Conservation (phyloP, 2,329 filamentous ascomycete genomes). For the Davidsoniella virescens region DNA sequence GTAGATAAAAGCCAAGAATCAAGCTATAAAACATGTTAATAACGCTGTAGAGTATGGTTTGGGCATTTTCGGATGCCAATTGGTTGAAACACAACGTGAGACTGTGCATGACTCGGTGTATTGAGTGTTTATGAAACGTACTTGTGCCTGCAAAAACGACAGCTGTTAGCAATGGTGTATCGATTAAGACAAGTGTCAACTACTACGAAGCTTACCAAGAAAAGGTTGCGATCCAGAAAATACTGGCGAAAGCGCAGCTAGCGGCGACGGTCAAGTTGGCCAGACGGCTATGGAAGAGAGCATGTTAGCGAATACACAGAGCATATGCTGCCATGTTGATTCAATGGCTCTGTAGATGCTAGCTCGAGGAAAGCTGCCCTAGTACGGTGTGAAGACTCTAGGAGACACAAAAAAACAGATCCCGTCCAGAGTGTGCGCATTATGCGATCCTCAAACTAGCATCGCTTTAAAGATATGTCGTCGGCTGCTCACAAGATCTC, state of each 20-base stretch:
- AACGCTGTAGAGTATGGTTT: background rate
- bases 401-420: too few relatives aligned
- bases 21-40: conserved; percentile 4
- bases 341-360: background rate
- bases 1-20: conserved; percentile 73
- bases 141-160: conserved; percentile 6
- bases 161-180: background rate
- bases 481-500: conserved; percentile 62
- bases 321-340: background rate
- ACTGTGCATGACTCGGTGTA: too few relatives aligned
- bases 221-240: conserved; percentile 51
- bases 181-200: too few relatives aligned
- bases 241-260: conserved; percentile 74
- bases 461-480: too few relatives aligned
- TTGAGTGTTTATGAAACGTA: background rate
- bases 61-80: background rate
- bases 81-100: too few relatives aligned
- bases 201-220: conserved; percentile 34
- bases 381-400: too few relatives aligned
- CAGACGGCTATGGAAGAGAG: conserved; percentile 50
- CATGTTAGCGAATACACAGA: too few relatives aligned
- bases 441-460: too few relatives aligned
- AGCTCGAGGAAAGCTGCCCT: too few relatives aligned
- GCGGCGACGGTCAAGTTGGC: conserved; percentile 81
- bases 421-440: too few relatives aligned